phyloP scores from a whole-genome alignment of 371 early-diverging fungal genomes.

The Syncephalastrum racemosum region DNA sequence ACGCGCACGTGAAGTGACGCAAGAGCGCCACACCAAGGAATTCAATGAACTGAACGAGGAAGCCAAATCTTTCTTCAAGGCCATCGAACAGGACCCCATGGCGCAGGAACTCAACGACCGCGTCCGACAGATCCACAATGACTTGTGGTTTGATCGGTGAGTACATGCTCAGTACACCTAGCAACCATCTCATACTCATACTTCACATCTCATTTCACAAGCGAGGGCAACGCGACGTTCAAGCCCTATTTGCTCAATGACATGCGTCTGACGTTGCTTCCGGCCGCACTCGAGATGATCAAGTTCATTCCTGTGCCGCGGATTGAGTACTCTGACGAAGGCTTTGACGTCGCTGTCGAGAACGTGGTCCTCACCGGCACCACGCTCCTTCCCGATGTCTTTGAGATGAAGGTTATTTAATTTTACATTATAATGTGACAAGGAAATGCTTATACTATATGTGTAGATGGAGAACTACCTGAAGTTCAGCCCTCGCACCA shows the following conservation, averaged over 20 bases:
- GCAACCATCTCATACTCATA: neutral
- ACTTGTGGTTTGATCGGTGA: constrained; percentile 38
- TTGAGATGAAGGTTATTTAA: constrained; percentile 54
- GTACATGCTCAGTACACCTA: neutral
- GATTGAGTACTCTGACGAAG: constrained; percentile 57
- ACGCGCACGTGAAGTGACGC: constrained; percentile 20
- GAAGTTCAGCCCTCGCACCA: constrained; percentile 33
- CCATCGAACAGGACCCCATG: constrained; percentile 29
- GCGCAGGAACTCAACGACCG: constrained; percentile 25
- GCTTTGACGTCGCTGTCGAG: constrained; percentile 59
- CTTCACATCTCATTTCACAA: constrained; percentile 17
- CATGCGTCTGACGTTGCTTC: constrained; percentile 47
- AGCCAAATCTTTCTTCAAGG: constrained; percentile 7
- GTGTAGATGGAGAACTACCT: constrained; percentile 30
- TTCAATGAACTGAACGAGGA: constrained; percentile 20
- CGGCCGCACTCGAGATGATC: constrained; percentile 59
- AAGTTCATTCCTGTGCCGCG: constrained; percentile 64
- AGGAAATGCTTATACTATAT: constrained; percentile 5
- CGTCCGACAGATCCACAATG: constrained; percentile 26
- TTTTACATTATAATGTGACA: constrained; percentile 15
- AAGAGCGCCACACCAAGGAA: constrained; percentile 24
- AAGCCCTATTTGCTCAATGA: constrained; percentile 61
- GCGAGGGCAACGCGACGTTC: constrained; percentile 46
- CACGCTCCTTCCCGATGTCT: constrained; percentile 54
- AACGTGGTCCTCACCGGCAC: constrained; percentile 59